Evolutionary conservation across 2,329 filamentous ascomycete species (phyloP), one percentile per base, ranked within the genome.

Genomic region (Mollisia scopiformis): DNA sequence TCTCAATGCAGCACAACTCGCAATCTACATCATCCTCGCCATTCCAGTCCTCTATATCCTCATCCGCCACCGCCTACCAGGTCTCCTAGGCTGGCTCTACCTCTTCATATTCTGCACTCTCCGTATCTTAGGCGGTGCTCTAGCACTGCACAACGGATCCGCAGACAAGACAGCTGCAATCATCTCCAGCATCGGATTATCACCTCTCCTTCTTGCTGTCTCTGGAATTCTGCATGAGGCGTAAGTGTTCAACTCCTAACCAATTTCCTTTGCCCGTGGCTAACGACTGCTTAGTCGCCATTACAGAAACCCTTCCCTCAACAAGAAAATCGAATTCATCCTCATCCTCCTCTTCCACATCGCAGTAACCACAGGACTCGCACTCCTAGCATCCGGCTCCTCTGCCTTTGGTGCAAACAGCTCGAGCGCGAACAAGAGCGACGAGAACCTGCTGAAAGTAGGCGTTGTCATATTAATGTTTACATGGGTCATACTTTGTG

Each of bases 1-100:
- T 47, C 43, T 47, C 21, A 27, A 47, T 23, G 16, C 28, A 10
- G 43, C 43, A 16, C 43, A 47, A 47, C 62, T 76, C 19, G 68
- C 66, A 50, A 75, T 79, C 58, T 79, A 79, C 58, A 47, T 70
- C 41, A 49, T 73, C 28, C 66, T 79, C 41, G 56, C 68, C 43
- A 57, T 74, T 10, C 71, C 74, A 1, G 65, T 68, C 0, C 30
- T 73, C 5, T 78, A 72, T 58, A 55, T 76, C 33, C 58, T 75
- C 1, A 49, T 71, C 35, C 72, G 69, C 25, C 77, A 80, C 61
- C 73, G 75, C 30, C 60, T 67, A 35, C 19, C 62, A 6, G 75
- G 75, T n/a, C 54, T 76, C 4, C 41, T 79, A 4, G 75, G 76
- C 46, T 80, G 77, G 77, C 55, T 71, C 27, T 79, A 75, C 58